phyloP scores from a whole-genome alignment of 2,329 filamentous ascomycete species.

The Zymoseptoria crescenta region DNA sequence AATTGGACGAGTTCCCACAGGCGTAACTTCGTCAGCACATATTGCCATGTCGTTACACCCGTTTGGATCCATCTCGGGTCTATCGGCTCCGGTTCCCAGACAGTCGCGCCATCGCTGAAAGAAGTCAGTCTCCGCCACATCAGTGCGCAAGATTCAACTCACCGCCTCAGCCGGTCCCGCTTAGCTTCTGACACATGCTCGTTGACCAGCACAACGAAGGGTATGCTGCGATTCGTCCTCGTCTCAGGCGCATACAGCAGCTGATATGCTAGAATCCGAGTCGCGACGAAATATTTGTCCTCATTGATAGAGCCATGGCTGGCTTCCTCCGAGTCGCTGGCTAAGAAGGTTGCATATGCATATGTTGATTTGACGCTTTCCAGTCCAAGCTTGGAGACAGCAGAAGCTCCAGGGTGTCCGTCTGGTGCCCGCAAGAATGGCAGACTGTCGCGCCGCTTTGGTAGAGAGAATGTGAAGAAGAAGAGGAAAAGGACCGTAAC shows the following conservation, averaged over 20 bases:
- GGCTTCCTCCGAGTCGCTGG: slow-evolving; percentile 7
- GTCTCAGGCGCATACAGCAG: slow-evolving; percentile 27
- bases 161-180: slow-evolving; percentile 17
- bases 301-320: slow-evolving; percentile 12
- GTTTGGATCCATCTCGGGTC: slow-evolving; percentile 3
- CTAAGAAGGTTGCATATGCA: slow-evolving; percentile 26
- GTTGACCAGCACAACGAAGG: slow-evolving; percentile 27
- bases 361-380: slow-evolving; percentile 11
- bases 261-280: slow-evolving; percentile 26
- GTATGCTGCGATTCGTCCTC: slow-evolving; percentile 16
- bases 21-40: slow-evolving; percentile 34
- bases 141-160: background rate
- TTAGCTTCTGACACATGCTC: slow-evolving; percentile 20
- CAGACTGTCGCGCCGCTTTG: slow-evolving; percentile 6
- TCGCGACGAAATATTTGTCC: slow-evolving; percentile 26
- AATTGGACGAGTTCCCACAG: slow-evolving; percentile 33
- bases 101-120: background rate
- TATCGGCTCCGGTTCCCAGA: background rate
- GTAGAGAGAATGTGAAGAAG: slow-evolving; percentile 10
- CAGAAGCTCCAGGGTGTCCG: background rate
- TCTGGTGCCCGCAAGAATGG: slow-evolving; percentile 10
- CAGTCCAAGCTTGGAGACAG: background rate
- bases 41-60: slow-evolving; percentile 20
- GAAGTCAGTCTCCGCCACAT: background rate
- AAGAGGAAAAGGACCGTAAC: background rate